Evolutionary conservation across 768 basidiomycete species (phyloP).

Genomic region (Suillus weaverae): DNA sequence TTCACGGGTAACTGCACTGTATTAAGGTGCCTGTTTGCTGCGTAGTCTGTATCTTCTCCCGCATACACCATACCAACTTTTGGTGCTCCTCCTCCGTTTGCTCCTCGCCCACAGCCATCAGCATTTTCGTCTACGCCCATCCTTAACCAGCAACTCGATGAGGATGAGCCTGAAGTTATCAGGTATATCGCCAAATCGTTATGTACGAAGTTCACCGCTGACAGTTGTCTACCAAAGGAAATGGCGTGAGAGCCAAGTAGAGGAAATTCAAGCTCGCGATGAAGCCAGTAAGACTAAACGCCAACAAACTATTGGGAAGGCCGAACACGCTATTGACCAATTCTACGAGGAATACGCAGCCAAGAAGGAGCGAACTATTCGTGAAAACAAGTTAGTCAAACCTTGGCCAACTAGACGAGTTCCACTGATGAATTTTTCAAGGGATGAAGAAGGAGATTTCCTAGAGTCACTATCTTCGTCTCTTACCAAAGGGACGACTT

Average conservation of each 20-base stretch:
- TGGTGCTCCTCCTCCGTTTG: slow-evolving; percentile 57
- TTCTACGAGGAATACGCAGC: slow-evolving; percentile 87
- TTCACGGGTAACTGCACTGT: neutral
- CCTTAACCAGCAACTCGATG: slow-evolving; percentile 61
- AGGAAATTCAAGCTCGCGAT: slow-evolving; percentile 82
- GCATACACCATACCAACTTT: slow-evolving; percentile 40
- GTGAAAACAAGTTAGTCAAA: slow-evolving; percentile 82
- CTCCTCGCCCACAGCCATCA: slow-evolving; percentile 76
- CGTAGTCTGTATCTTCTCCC: slow-evolving; percentile 36
- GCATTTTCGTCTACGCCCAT: slow-evolving; percentile 73
- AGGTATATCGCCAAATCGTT: slow-evolving; percentile 45
- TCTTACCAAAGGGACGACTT: slow-evolving; percentile 88
- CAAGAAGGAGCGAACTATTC: slow-evolving; percentile 88
- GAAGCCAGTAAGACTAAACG: slow-evolving; percentile 73
- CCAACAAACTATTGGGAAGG: slow-evolving; percentile 80
- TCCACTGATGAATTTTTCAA: slow-evolving; percentile 33
- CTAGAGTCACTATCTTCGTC: slow-evolving; percentile 68
- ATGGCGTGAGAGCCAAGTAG: slow-evolving; percentile 87
- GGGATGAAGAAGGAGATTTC: slow-evolving; percentile 86
- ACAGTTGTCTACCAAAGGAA: slow-evolving; percentile 44
- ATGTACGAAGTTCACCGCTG: neutral
- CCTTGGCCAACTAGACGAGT: neutral
- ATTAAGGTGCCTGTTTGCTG: slow-evolving; percentile 12
- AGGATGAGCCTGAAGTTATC: slow-evolving; percentile 87
- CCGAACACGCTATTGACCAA: slow-evolving; percentile 84